phyloP scores from a whole-genome alignment of 805 yeast species.

The Myxozyma lipomycoides region DNA sequence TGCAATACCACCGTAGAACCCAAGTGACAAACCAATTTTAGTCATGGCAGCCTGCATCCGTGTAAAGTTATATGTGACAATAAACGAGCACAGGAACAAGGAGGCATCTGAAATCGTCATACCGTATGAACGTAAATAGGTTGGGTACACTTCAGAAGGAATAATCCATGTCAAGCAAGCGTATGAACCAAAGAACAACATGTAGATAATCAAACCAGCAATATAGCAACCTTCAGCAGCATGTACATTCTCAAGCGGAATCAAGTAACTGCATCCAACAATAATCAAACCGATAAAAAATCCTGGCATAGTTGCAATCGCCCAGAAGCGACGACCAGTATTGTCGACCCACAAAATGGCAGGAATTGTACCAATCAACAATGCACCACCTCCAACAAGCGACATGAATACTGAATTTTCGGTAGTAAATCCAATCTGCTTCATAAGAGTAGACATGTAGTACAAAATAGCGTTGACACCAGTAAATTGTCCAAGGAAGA shows the following conservation, averaged over 20 bases:
- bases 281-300: conserved; percentile 58
- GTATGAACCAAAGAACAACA: conserved; percentile 63
- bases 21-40: conserved; percentile 57
- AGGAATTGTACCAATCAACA: conserved; percentile 61
- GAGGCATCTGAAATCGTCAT: conserved; percentile 57
- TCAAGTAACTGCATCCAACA: conserved; percentile 56
- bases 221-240: conserved; percentile 59
- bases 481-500: conserved; percentile 59
- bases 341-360: conserved; percentile 48
- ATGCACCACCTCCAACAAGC: conserved; percentile 63
- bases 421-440: conserved; percentile 49
- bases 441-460: conserved; percentile 58
- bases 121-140: conserved; percentile 58
- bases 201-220: conserved; percentile 59
- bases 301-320: conserved; percentile 50
- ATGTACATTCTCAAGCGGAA: conserved; percentile 39
- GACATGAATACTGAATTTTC: conserved; percentile 61
- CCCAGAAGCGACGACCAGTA: conserved; percentile 46
- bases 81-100: conserved; percentile 59
- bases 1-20: conserved; percentile 67
- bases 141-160: conserved; percentile 61
- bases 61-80: conserved; percentile 58
- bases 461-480: conserved; percentile 66
- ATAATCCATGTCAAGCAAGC: conserved; percentile 66
- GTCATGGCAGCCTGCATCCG: conserved; percentile 56